phyloP scores from a whole-genome alignment of 768 basidiomycete genomes.

The Antrodiella citrinella region DNA sequence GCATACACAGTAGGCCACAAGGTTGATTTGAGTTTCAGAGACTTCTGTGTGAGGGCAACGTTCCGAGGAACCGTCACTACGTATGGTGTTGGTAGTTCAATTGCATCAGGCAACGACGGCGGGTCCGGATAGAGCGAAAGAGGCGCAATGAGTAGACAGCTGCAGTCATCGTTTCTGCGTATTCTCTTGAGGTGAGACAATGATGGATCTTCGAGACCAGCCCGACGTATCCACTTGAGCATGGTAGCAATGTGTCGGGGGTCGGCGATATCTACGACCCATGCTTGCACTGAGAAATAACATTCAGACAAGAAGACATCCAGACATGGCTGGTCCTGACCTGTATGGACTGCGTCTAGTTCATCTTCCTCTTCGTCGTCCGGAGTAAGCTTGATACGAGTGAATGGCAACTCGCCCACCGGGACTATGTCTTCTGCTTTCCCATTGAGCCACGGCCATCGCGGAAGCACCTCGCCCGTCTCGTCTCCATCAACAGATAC shows the following conservation, averaged over 20 bases:
- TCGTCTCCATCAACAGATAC: slow-evolving; percentile 15
- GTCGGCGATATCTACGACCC: slow-evolving; percentile 71
- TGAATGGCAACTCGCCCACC: slow-evolving; percentile 61
- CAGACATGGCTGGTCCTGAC: slow-evolving; percentile 26
- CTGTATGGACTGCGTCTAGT: slow-evolving; percentile 44
- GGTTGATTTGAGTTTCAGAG: slow-evolving; percentile 55
- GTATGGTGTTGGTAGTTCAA: slow-evolving; percentile 47
- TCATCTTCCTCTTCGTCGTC: slow-evolving; percentile 55
- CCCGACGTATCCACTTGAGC: slow-evolving; percentile 69
- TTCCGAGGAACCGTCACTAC: slow-evolving; percentile 52
- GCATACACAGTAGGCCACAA: slow-evolving; percentile 86
- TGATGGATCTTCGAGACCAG: slow-evolving; percentile 49
- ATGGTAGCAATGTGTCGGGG: slow-evolving; percentile 48
- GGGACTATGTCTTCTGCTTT: slow-evolving; percentile 40
- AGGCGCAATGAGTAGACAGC: slow-evolving; percentile 43
- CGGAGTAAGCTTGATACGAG: slow-evolving; percentile 48
- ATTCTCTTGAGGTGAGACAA: slow-evolving; percentile 74
- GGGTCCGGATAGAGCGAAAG: slow-evolving; percentile 20
- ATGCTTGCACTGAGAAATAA: slow-evolving; percentile 47
- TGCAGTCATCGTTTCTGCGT: slow-evolving; percentile 44
- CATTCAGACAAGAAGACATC: slow-evolving; percentile 2
- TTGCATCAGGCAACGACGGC: slow-evolving; percentile 42
- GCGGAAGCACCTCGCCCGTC: slow-evolving; percentile 14
- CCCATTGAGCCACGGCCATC: slow-evolving; percentile 22
- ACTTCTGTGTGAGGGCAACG: slow-evolving; percentile 58